Base-by-base conservation (phyloP, 495 filamentous ascomycete genomes). In the Aspergillus bertholletiae region DNA sequence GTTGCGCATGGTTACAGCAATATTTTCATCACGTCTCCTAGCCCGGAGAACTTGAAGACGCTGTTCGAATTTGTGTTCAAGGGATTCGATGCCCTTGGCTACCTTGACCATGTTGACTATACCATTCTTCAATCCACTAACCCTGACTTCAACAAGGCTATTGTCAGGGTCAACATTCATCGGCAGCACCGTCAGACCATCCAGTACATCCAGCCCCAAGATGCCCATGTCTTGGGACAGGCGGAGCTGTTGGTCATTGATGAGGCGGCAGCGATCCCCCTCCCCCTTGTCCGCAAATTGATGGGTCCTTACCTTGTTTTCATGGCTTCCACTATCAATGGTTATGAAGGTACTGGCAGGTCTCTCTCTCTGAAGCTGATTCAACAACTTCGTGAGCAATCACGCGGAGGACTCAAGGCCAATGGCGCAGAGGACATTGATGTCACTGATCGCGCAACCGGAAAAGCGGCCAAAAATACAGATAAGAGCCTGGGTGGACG, bases 301-400 rank as follows among this genome's bases (percentile, higher is more conserved):
- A 89, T 99, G 83, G 94, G 95, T 0, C 94, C 92, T n/a, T 99
- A 97, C 70, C 77, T 97, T 21, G 91, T 97, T 3, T 99, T 99
- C 75, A 99, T 99, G 95, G 91, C 95, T 4, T 97, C 94, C 1
- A 99, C 95, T 13, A 96, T 99, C 73, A 97, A 96, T 63, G 95
- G 95, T 49, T 99, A 99, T 65, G 95, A 99, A 74, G 95, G 95
- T 57, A 99, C 95, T 3, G 95, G 95, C 27, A 82, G 95, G 35
- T 97, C 93, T 1, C 79, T 99, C 2, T 97, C 95, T 3, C 72
- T 99, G 39, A 99, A 99, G 72, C 79, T 99, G 55, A 97, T 99
- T 56, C 92, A 97, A 62, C 95, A 99, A 70, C 84, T 99, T 28
- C 86, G 95, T 46, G 94, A 99, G 61, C 91, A 97, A 64, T 94